These are phyloP conservation scores for Boechera divaricarpa DNA, from an alignment of 345 rosid species.

Conservation along the genomic window DNA sequence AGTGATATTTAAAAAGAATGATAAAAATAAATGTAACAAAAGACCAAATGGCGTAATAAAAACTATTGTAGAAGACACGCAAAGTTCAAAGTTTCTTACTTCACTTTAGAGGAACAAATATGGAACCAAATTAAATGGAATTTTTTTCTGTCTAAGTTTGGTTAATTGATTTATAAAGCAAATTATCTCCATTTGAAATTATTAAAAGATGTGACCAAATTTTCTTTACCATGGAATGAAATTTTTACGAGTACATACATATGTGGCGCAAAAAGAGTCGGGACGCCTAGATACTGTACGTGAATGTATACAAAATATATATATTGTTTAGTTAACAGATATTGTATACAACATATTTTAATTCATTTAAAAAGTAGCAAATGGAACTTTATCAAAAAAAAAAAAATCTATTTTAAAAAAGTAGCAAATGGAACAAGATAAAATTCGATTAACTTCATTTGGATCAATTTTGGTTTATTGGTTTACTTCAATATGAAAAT, in stretches of 20 bases:
- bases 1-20: neutral
- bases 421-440: constrained; percentile 1
- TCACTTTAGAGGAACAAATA: constrained; percentile 26
- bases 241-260: neutral
- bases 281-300: neutral
- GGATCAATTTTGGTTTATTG: neutral
- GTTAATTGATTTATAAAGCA: neutral
- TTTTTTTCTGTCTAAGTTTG: neutral
- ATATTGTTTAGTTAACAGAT: too few relatives aligned
- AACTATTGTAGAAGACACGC: constrained; percentile 25
- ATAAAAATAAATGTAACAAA: neutral
- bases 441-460: neutral
- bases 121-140: neutral
- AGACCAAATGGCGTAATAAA: neutral
- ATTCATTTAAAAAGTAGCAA: neutral
- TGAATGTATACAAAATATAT: too few relatives aligned
- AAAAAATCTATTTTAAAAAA: too few relatives aligned
- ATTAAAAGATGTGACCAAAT: neutral
- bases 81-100: constrained; percentile 32
- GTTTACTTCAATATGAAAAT: neutral
- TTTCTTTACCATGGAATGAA: neutral
- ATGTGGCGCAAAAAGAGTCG: neutral
- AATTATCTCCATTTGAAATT: too few relatives aligned
- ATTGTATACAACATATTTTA: neutral
- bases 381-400: neutral